Evolutionary conservation across 495 filamentous ascomycete species (phyloP).

Genomic region (Penicillium waksmanii): DNA sequence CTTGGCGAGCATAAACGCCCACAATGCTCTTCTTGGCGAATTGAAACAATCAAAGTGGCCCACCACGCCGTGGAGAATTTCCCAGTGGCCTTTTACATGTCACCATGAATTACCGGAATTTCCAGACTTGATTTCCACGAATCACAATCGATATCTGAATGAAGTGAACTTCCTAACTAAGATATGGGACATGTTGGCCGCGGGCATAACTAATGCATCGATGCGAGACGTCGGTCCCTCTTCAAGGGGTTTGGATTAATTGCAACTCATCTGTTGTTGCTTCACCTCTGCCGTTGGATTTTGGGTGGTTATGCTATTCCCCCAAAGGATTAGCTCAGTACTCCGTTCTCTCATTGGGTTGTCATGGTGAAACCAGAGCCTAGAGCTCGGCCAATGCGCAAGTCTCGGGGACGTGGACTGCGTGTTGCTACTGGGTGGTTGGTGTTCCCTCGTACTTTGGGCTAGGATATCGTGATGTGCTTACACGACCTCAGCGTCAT

Average conservation of each 20-base stretch:
- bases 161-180: not conserved
- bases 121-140: not conserved
- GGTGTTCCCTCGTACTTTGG: conserved; percentile 8
- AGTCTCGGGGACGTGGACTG: conserved; percentile 37
- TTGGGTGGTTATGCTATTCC: not conserved
- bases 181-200: not conserved
- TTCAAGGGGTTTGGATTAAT: not conserved
- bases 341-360: not conserved
- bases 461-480: not conserved
- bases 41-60: not conserved
- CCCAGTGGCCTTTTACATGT: no score
- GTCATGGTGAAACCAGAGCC: not conserved
- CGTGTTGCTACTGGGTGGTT: conserved; percentile 38
- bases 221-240: not conserved
- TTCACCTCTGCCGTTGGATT: not conserved
- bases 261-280: not conserved
- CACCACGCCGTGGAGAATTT: not conserved
- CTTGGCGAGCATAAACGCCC: not conserved
- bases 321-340: not conserved
- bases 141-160: not conserved
- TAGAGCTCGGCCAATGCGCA: conserved; percentile 28
- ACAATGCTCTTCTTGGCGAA: not conserved
- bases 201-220: not conserved
- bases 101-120: no score
- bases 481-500: conserved; percentile 20